Conservation (phyloP, 73 alveolate species). For the Stentor coeruleus region DNA sequence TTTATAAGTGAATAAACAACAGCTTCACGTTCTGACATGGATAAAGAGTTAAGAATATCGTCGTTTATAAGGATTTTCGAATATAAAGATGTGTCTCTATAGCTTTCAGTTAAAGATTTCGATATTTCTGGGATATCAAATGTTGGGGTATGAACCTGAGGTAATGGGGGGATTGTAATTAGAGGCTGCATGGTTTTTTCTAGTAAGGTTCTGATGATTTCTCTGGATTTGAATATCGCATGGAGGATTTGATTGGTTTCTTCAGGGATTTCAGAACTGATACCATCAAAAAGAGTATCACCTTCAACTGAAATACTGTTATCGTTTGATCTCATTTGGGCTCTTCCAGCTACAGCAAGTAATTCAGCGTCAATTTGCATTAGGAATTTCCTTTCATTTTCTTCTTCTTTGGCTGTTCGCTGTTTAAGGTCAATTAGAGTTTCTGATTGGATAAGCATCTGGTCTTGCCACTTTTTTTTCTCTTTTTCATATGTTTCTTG, state of each 20-base stretch:
- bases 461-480: not conserved
- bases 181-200: not conserved
- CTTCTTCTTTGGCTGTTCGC: not conserved
- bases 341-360: constrained; percentile 13
- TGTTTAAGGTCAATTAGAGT: not conserved
- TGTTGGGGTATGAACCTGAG: not conserved
- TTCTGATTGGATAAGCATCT: not conserved
- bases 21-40: constrained; percentile 26
- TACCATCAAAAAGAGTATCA: not conserved
- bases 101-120: constrained; percentile 20
- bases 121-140: not conserved
- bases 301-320: not conserved
- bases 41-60: not conserved
- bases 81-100: not conserved
- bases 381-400: not conserved
- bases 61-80: constrained; percentile 7
- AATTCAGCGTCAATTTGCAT: constrained; percentile 15
- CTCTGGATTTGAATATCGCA: not conserved
- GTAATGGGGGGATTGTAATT: constrained; percentile 4
- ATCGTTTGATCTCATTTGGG: not conserved
- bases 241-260: not conserved
- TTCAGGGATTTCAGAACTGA: constrained; percentile 5
- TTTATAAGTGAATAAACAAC: constrained; percentile 17
- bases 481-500: constrained; percentile 20
- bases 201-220: not conserved